phyloP scores from a whole-genome alignment of 1,284 basidiomycete genomes.

The Vanrija pseudolonga region DNA sequence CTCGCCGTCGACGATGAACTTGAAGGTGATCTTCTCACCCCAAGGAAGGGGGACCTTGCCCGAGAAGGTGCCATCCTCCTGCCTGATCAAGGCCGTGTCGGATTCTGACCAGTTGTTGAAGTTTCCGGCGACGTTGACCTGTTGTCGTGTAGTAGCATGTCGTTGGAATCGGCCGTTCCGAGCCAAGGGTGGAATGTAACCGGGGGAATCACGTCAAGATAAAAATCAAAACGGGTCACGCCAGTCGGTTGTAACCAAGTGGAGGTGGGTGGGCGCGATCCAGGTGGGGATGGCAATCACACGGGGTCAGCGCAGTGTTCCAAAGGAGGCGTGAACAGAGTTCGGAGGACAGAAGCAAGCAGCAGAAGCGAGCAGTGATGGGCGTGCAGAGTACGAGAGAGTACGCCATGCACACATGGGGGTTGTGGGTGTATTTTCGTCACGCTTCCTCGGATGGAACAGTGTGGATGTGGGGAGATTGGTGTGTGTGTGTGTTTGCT shows the following conservation, averaged over 20 bases:
- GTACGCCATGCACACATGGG: no score
- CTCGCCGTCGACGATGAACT: slow-evolving; percentile 50
- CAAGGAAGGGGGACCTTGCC: slow-evolving; percentile 37
- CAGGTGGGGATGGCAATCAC: no score
- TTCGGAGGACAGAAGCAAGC: neutral
- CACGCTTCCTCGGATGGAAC: no score
- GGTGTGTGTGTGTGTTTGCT: no score
- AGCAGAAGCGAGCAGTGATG: no score
- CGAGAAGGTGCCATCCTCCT: slow-evolving; percentile 38
- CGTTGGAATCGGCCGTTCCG: neutral
- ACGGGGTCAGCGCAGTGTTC: no score
- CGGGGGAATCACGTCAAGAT: no score
- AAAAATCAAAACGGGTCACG: neutral
- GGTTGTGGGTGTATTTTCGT: no score
- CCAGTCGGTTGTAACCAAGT: neutral
- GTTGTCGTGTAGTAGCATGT: neutral
- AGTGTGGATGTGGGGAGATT: no score
- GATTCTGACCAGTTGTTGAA: slow-evolving; percentile 49
- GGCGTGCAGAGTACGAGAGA: no score
- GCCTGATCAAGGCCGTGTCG: slow-evolving; percentile 38
- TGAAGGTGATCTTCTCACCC: slow-evolving; percentile 49
- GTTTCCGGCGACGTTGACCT: slow-evolving; percentile 46
- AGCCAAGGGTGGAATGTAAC: neutral
- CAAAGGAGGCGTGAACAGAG: neutral
- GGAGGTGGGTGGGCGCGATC: no score